Base-by-base conservation (phyloP, 2,329 filamentous ascomycete species). In the Lachnellula cervina region DNA sequence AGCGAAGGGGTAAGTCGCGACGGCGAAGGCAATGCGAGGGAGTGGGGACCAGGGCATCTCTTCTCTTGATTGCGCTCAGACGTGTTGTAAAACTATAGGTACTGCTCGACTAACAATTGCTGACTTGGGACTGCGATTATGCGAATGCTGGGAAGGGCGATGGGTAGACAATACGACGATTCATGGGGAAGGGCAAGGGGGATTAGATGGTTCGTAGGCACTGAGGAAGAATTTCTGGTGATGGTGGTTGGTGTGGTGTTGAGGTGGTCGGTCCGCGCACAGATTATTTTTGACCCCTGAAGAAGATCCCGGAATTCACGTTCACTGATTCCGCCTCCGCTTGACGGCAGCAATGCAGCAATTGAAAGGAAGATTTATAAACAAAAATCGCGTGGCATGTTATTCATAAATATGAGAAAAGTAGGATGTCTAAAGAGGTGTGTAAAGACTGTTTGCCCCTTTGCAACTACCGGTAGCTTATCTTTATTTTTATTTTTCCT, bases 11-110 rank as follows among this genome's bases (percentile, higher is more conserved):
- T 92, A 96, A 64, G 87, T 92, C 78, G 93, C 94, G 73, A 99
- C 89, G 66, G 93, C 95, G 79, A 97, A 99, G 70, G 92, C 94
- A 78, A 99, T 97, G 69, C 90, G 89, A 74, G 92, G 90, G 73
- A 99, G 83, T 69, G 94, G 93, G 82, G 89, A 87, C 94, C 94
- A 99, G 82, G 92, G 90, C 92, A 96, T 96, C 28, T 48, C 61
- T 58, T 38, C 28, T 53, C 50, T 47, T 45, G 25, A n/a, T 34
- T 44, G 42, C n/a, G 42, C 19, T 49, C 23, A n/a, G 49, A 25
- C 25, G 5, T 45, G 21, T 25, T 21, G 19, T 13, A 52, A 21
- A 32, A 43, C n/a, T 48, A 35, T 40, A 21, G 38, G 38, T 19
- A 47, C 46, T 40, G 49, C 13, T 37, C 49, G 47, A 42, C 46